Percentiles rank a stretch among this genome's conserved stretches.
phyloP scores from a whole-genome alignment of 768 basidiomycete species.

The Russula olivacea region DNA sequence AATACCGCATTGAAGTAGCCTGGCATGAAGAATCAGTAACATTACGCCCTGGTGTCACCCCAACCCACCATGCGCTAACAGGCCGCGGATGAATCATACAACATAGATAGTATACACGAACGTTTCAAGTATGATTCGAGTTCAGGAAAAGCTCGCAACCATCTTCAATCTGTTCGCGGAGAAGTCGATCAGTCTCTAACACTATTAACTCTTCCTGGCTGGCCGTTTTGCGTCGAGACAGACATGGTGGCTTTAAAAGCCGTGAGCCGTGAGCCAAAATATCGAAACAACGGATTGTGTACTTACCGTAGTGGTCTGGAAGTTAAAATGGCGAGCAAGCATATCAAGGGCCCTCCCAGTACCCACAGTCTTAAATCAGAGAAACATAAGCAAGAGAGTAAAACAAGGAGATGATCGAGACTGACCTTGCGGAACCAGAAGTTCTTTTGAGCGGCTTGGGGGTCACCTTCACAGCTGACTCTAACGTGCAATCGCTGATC shows the following conservation, averaged over 20 bases:
- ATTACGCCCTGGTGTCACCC: no score
- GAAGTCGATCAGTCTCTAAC: constrained; percentile 44
- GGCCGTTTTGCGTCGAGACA: constrained; percentile 30
- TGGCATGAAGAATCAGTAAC: neutral
- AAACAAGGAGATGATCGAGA: neutral
- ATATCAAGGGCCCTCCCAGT: constrained; percentile 62
- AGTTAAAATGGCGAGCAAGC: constrained; percentile 36
- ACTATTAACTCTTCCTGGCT: constrained; percentile 28
- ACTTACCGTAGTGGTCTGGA: constrained; percentile 26
- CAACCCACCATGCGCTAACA: neutral
- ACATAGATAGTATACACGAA: no score
- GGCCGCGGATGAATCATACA: neutral
- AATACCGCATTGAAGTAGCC: neutral
- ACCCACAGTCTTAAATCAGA: constrained; percentile 39
- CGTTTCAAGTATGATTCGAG: neutral
- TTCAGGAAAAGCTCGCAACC: constrained; percentile 33
- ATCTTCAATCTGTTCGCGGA: constrained; percentile 51
- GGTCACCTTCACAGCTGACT: constrained; percentile 32
- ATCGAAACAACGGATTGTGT: constrained; percentile 27
- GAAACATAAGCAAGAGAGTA: neutral
- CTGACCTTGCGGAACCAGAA: constrained; percentile 74
- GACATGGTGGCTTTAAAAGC: constrained; percentile 37
- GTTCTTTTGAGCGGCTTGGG: constrained; percentile 36
- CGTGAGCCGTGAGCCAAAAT: neutral
- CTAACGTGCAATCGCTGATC: constrained; percentile 57